Evolutionary conservation across 345 rosid species (phyloP).

Genomic region (Euphorbia lathyris): DNA sequence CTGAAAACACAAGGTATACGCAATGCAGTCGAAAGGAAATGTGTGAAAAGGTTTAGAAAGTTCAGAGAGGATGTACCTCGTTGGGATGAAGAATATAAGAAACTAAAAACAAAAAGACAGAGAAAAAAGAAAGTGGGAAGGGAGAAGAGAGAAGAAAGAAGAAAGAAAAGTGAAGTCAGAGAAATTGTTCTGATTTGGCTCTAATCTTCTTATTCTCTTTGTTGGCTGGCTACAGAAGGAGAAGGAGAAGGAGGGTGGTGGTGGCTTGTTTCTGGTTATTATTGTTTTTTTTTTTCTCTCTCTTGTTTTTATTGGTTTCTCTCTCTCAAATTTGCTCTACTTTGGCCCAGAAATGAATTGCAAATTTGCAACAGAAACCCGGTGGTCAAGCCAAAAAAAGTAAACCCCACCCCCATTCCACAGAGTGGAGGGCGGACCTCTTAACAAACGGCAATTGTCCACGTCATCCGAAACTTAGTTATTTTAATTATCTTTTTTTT

Average conservation of each 20-base stretch:
- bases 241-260: too few relatives aligned
- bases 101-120: neutral
- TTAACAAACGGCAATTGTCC: slow-evolving; percentile 29
- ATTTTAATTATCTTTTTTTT: too few relatives aligned
- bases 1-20: neutral
- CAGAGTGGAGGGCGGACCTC: slow-evolving; percentile 30
- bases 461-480: slow-evolving; percentile 44
- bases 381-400: slow-evolving; percentile 31
- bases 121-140: neutral
- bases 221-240: too few relatives aligned
- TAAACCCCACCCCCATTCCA: slow-evolving; percentile 17
- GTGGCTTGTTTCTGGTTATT: too few relatives aligned
- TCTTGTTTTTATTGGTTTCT: neutral
- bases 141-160: neutral
- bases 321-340: neutral
- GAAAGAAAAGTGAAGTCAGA: neutral
- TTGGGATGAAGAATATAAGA: neutral
- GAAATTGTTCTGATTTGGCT: neutral
- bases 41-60: neutral
- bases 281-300: too few relatives aligned
- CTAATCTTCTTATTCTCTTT: neutral
- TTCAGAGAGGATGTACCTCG: slow-evolving; percentile 5
- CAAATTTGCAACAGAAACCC: slow-evolving; percentile 32
- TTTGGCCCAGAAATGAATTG: neutral
- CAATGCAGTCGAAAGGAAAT: neutral